These are phyloP conservation scores for Trametes cingulata DNA, from an alignment of 768 basidiomycete genomes.

Conservation along the genomic window DNA sequence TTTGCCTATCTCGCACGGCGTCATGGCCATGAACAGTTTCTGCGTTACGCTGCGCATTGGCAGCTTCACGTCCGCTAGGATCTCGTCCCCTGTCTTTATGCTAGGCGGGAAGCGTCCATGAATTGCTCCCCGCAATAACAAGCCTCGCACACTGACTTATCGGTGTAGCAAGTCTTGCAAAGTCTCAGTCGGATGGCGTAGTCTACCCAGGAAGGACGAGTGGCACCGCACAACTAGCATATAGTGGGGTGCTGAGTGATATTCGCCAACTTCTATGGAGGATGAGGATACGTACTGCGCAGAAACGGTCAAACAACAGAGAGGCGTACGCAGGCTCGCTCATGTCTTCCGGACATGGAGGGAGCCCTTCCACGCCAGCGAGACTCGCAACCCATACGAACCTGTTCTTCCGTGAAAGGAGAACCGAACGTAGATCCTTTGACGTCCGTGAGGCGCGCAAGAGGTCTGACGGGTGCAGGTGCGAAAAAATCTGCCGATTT, in stretches of 20 bases:
- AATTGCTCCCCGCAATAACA: too few relatives aligned
- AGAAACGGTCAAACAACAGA: neutral
- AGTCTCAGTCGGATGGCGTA: neutral
- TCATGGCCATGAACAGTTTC: neutral
- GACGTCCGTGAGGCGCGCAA: neutral
- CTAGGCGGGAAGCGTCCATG: too few relatives aligned
- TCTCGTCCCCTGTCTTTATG: neutral
- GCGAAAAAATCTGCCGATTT: too few relatives aligned
- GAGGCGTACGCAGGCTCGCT: constrained; percentile 1
- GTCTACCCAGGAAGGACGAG: neutral
- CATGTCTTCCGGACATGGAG: constrained; percentile 2
- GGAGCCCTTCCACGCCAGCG: neutral
- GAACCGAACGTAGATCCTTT: neutral
- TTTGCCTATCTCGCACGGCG: neutral
- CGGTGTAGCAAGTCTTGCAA: neutral
- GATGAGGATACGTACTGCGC: neutral
- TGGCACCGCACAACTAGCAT: neutral
- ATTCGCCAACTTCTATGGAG: neutral
- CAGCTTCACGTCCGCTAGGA: neutral
- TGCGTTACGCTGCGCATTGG: neutral
- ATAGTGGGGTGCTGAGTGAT: too few relatives aligned
- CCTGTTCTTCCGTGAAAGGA: neutral
- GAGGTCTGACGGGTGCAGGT: neutral
- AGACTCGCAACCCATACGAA: neutral
- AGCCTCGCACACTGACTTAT: neutral